Conservation (phyloP, 441 rosid genomes). For the Daphne laureola region DNA sequence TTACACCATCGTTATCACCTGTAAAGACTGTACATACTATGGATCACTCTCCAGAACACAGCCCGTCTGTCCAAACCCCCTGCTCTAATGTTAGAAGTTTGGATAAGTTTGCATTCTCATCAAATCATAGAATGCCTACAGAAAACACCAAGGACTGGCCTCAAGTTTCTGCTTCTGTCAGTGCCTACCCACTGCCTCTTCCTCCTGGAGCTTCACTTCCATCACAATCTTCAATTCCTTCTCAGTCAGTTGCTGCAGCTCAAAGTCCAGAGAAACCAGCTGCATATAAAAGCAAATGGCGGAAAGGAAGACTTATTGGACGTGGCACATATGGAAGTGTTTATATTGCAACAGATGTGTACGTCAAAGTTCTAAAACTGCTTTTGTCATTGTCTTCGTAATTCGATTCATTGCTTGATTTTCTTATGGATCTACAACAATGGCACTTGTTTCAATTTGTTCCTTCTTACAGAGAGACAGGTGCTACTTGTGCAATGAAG, state of each 20-base stretch:
- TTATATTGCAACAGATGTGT: constrained; percentile 49
- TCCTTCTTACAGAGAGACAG: constrained; percentile 45
- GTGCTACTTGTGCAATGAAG: constrained; percentile 76
- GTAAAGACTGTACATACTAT: constrained; percentile 22
- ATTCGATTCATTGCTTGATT: not conserved
- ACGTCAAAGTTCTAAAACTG: constrained; percentile 11
- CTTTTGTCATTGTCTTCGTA: not conserved
- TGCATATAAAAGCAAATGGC: constrained; percentile 41
- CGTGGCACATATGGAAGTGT: constrained; percentile 77
- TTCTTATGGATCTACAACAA: not conserved
- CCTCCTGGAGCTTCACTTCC: constrained; percentile 38
- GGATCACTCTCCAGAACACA: constrained; percentile 32
- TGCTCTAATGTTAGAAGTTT: constrained; percentile 11
- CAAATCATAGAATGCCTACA: constrained; percentile 16
- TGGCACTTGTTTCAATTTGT: not conserved
- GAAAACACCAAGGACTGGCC: constrained; percentile 28
- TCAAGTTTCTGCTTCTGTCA: constrained; percentile 21
- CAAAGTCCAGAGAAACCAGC: constrained; percentile 22
- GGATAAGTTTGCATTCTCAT: constrained; percentile 16
- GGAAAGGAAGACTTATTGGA: constrained; percentile 70
- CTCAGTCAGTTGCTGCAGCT: constrained; percentile 16
- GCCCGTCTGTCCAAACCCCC: constrained; percentile 25
- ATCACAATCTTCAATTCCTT: constrained; percentile 16
- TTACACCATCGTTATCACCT: constrained; percentile 17
- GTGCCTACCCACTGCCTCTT: constrained; percentile 57